Conservation (phyloP, 768 basidiomycete species). For the Amanita thiersii region DNA sequence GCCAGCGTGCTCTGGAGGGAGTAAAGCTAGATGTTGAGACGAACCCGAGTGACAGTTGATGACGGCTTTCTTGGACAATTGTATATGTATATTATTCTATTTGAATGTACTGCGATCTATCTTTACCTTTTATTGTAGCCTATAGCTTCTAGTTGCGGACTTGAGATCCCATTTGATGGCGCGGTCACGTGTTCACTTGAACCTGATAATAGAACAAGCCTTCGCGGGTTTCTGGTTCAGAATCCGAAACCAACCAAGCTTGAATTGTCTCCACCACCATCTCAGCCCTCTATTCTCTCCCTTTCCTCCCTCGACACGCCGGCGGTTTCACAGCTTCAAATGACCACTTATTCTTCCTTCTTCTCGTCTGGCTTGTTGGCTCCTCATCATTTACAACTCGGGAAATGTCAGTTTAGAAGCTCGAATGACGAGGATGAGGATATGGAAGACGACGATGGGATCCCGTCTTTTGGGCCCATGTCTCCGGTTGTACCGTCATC, state of each 20-base stretch:
- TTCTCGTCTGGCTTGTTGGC: constrained; percentile 69
- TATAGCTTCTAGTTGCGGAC: no score
- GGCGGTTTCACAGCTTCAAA: constrained; percentile 10
- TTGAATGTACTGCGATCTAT: constrained; percentile 1
- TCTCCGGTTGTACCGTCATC: constrained; percentile 17
- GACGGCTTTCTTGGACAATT: not conserved
- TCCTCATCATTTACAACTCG: constrained; percentile 22
- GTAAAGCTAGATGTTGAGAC: not conserved
- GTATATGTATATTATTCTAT: not conserved
- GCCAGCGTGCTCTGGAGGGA: no score
- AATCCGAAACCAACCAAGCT: no score
- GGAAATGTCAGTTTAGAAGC: not conserved
- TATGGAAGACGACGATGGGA: constrained; percentile 6
- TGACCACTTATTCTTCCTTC: constrained; percentile 53
- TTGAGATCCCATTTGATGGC: no score
- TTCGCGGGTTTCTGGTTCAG: not conserved
- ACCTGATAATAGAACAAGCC: not conserved
- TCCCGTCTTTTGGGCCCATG: not conserved
- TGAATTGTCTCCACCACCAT: constrained; percentile 1
- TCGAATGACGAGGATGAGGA: constrained; percentile 2
- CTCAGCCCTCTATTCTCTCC: not conserved
- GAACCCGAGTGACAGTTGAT: no score
- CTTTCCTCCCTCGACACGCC: constrained; percentile 3
- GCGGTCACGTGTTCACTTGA: constrained; percentile 2
- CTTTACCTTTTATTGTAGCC: not conserved